Evolutionary conservation across 2,329 filamentous ascomycete species (phyloP).

Genomic region (Aspergillus nomiae): DNA sequence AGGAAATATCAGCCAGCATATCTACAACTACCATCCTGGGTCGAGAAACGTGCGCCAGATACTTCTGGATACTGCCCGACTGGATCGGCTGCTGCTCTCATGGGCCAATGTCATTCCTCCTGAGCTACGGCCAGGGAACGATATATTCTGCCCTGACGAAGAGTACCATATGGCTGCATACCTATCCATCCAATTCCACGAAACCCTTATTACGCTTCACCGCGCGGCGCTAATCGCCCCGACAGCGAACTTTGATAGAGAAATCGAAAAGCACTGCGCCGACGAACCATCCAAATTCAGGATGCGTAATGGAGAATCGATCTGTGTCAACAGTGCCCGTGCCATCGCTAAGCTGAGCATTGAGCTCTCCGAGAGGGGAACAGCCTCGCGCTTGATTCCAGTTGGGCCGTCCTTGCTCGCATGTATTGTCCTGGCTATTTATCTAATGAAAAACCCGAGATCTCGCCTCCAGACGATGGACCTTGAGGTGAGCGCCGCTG

Average conservation of each 20-base stretch:
- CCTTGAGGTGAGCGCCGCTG: constrained; percentile 4
- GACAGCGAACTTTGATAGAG: constrained; percentile 10
- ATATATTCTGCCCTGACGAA: constrained; percentile 8
- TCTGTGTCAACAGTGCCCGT: constrained; percentile 17
- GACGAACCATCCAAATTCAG: constrained; percentile 15
- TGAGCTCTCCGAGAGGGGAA: constrained; percentile 10
- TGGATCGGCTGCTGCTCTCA: constrained; percentile 8
- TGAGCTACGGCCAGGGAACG: constrained; percentile 13
- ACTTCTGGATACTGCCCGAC: constrained; percentile 16
- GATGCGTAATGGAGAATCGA: constrained; percentile 11
- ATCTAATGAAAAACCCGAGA: constrained; percentile 15
- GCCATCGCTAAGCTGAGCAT: constrained; percentile 19
- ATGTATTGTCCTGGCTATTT: constrained; percentile 15
- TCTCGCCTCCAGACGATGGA: constrained; percentile 13
- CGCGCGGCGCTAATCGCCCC: constrained; percentile 18
- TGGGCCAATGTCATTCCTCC: constrained; percentile 15
- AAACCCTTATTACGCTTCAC: constrained; percentile 15
- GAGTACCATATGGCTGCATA: constrained; percentile 14
- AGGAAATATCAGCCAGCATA: constrained; percentile 17
- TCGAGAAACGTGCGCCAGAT: constrained; percentile 14
- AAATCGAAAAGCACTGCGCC: constrained; percentile 10
- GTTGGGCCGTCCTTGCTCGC: constrained; percentile 8
- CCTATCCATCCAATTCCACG: constrained; percentile 18
- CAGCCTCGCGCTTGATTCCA: constrained; percentile 11
- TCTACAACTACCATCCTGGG: constrained; percentile 12